These are phyloP conservation scores for Apophysomyces trapeziformis DNA, from an alignment of 371 early-diverging fungal genomes.

Conservation along the genomic window DNA sequence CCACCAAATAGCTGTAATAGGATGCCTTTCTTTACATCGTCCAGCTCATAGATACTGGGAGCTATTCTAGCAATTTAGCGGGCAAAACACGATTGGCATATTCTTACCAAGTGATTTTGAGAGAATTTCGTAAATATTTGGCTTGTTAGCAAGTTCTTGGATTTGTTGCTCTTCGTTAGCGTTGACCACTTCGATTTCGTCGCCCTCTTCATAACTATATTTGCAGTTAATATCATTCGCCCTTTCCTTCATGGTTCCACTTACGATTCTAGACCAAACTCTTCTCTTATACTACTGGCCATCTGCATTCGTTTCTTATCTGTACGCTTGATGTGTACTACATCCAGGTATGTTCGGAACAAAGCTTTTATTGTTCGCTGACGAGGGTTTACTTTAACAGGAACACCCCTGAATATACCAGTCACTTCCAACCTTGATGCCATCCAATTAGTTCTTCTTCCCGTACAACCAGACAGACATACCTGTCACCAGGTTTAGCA, in stretches of 20 bases:
- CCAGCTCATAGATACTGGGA: conserved; percentile 97
- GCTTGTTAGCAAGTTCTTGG: conserved; percentile 58
- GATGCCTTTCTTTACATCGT: conserved; percentile 98
- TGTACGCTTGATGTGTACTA: conserved; percentile 88
- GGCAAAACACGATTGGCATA: background rate
- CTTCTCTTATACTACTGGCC: conserved; percentile 30
- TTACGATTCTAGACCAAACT: conserved; percentile 61
- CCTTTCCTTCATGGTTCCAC: background rate
- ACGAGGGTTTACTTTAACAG: conserved; percentile 95
- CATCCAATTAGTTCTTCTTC: conserved; percentile 3
- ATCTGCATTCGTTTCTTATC: conserved; percentile 73
- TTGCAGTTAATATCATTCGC: background rate
- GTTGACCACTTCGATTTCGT: conserved; percentile 63
- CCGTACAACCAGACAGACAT: background rate
- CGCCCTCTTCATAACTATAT: conserved; percentile 65
- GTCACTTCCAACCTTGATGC: conserved; percentile 80
- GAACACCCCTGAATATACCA: conserved; percentile 96
- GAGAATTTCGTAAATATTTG: conserved; percentile 81
- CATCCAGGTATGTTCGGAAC: conserved; percentile 97
- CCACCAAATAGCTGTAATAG: conserved; percentile 99
- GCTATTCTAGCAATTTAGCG: conserved; percentile 30
- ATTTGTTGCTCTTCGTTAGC: conserved; percentile 71
- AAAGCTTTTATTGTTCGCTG: conserved; percentile 91
- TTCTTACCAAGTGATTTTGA: conserved; percentile 73
- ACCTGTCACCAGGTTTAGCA: conserved; percentile 96